These are phyloP conservation scores for Chamaenerion angustifolium DNA, from an alignment of 345 rosid species.

Conservation along the genomic window DNA sequence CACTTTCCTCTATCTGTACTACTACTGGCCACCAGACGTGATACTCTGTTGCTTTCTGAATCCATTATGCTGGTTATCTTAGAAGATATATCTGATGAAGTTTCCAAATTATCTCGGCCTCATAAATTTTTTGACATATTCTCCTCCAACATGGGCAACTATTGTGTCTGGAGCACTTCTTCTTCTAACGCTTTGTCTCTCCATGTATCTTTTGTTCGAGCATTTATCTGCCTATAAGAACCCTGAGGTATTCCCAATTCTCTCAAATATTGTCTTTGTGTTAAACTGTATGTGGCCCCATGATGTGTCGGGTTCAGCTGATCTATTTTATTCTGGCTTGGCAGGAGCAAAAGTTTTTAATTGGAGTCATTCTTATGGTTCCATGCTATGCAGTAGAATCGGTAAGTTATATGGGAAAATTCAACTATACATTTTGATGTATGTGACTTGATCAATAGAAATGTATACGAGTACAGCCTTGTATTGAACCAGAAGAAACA, in stretches of 20 bases:
- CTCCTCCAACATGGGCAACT: constrained; percentile 67
- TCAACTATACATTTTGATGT: not conserved
- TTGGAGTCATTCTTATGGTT: constrained; percentile 97
- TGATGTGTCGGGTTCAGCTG: not conserved
- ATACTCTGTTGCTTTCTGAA: constrained; percentile 5
- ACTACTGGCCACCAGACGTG: not conserved
- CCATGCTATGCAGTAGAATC: constrained; percentile 93
- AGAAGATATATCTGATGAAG: constrained; percentile 21
- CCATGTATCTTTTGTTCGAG: constrained; percentile 76
- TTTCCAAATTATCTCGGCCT: constrained; percentile 14
- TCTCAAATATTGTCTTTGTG: not conserved
- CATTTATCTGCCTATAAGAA: constrained; percentile 91
- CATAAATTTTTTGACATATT: constrained; percentile 17
- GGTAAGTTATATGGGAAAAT: constrained; percentile 27
- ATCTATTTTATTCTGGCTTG: not conserved
- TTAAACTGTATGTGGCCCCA: not conserved
- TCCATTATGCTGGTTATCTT: constrained; percentile 19
- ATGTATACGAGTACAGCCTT: too few relatives aligned
- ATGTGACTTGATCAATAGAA: too few relatives aligned
- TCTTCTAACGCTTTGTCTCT: constrained; percentile 44
- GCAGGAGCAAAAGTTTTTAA: constrained; percentile 95
- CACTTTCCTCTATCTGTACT: not conserved
- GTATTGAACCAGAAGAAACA: too few relatives aligned
- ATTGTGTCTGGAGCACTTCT: constrained; percentile 47
- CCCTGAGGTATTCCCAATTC: constrained; percentile 55